Evolutionary conservation across 2,329 filamentous ascomycete genomes (phyloP), one percentile per base, ranked within the genome.

Genomic region (Alternaria postmessia): DNA sequence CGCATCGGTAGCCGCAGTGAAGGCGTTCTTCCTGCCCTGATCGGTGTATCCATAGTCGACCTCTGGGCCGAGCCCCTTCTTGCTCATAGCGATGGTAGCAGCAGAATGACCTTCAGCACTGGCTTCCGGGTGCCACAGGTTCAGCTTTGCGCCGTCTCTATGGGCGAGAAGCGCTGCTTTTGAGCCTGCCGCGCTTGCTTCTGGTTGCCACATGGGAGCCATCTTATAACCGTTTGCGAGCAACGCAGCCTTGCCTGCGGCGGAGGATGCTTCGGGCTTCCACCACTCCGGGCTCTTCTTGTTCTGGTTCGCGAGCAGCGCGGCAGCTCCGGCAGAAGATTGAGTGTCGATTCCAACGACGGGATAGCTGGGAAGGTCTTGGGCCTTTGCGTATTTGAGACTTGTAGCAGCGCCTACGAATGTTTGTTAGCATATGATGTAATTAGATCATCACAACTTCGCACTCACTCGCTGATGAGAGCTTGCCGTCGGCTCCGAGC

Each of bases 1-100:
- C n/a, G 92, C 92, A 28, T 88, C 91, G 51, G 89, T 90, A 12
- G 93, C 93, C 42, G 93, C 93, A 36, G 87, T 81, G 47, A 94
- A 82, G 1, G 93, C 93, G 60, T 87, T 89, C 62, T 87, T 86
- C 36, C 83, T 84, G 44, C 85, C 84, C 26, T 88, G 78, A 9
- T 78, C 79, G 20, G 79, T 82, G 64, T 82, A 81, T 36, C 81
- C 81, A 63, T 81, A 80, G 69, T 83, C 82, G 28, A 80, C 72
- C 57, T 82, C 78, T 5, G 81, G 79, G 62, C 79, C 81, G 39
- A 82, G 68, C 34, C 76, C 77, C 55, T 84, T 83, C 46, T 83
- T 85, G 64, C 83, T 84, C 76, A 90, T 87, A n/a, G 89, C 89
- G 61, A 89, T 84, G 41, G 82, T 88, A 3, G 91, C 91, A 16